Base-by-base conservation (phyloP, 345 rosid species). In the Mercurialis annua region DNA sequence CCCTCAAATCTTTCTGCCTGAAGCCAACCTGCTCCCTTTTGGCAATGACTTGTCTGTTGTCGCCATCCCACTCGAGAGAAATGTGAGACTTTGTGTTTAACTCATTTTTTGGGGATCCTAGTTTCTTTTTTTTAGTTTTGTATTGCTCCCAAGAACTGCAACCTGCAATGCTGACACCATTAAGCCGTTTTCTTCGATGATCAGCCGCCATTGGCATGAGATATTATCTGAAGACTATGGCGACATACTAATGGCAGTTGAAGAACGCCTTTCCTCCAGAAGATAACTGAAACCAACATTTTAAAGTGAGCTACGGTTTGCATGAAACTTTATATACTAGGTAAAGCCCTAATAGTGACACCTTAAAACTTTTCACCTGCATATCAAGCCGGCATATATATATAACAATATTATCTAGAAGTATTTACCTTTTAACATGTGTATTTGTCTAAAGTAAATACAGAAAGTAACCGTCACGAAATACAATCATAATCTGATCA, bases 11-110 rank as follows among this genome's bases (percentile, higher is more conserved):
- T 71, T 92, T 91, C 62, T 66, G 51, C 70, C 86, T 81, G 40
- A 94, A 42, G 27, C 92, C 96, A 77, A 94, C 74, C 78, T 94
- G 99, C 44, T 87, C 98, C 87, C 67, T 86, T 80, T 78, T 94
- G 62, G 99, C 89, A 50, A 92, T 81, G 33, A 94, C 98, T 66
- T 67, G 80, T 49, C 78, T 85, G 55, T 66, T 63, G 58, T 67
- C 80, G 43, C 78, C 77, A 62, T 94, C 93, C 99, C 99, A 94
- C 82, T 87, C 86, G 29, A 94, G 96, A 73, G 84, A 84, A 69
- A 92, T 86, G 56, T 80, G 90, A 72, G 87, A 85, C 73, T 86
- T 86, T 0, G 81, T 46, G 73, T 78, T 83, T 70, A 80, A 73
- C 55, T 83, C 80, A 73, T 52, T 77, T 71, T 82, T 79, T 14